Conservation (phyloP, 2,329 filamentous ascomycete genomes). For the Fonsecaea multimorphosa region DNA sequence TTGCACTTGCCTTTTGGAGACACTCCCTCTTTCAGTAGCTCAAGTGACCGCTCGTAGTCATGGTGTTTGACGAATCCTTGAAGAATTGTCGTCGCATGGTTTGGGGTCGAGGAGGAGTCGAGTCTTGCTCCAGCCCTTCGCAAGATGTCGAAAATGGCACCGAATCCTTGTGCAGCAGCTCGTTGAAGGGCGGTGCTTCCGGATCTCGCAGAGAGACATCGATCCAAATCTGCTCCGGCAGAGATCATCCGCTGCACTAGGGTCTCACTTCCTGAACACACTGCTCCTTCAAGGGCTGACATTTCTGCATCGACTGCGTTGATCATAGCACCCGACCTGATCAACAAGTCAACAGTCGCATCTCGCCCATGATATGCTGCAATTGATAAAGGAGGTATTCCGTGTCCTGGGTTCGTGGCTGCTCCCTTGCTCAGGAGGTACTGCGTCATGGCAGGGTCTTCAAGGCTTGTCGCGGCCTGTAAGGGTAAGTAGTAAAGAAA, state of each 20-base stretch:
- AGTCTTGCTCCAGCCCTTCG: neutral
- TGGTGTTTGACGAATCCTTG: constrained; percentile 3
- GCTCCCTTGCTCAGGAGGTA: neutral
- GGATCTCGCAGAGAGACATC: neutral
- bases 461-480: constrained; percentile 7
- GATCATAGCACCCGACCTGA: neutral
- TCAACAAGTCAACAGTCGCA: constrained; percentile 2
- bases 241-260: constrained; percentile 3
- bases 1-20: neutral
- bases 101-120: neutral
- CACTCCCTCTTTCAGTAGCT: constrained; percentile 1
- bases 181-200: constrained; percentile 5
- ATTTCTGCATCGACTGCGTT: neutral
- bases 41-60: neutral
- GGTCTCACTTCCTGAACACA: neutral
- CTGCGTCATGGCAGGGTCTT: neutral
- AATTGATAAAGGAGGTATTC: constrained; percentile 10
- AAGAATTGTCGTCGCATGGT: neutral
- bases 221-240: constrained; percentile 9
- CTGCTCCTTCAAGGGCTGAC: constrained; percentile 11
- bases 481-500: neutral
- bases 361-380: neutral
- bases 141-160: constrained; percentile 10
- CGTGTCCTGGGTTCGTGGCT: neutral
- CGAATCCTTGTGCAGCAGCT: constrained; percentile 5